Percentiles rank a stretch among this genome's conserved stretches.
phyloP scores from a whole-genome alignment of 2,329 filamentous ascomycete genomes.

The Colletotrichum sp. region DNA sequence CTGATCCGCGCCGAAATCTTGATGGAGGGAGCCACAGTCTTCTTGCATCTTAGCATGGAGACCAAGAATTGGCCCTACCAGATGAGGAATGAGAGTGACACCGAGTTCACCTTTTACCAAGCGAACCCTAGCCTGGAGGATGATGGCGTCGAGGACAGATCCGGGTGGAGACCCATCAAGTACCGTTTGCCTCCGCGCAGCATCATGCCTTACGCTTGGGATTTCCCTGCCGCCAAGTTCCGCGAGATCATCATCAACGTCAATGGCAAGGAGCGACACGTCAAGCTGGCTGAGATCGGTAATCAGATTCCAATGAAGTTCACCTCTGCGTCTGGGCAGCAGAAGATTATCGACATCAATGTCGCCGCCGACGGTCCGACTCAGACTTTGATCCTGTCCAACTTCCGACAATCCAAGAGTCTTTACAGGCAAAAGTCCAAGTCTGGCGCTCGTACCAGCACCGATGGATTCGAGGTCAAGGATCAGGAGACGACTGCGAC shows the following conservation, averaged over 20 bases:
- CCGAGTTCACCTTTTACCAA: conserved; percentile 96
- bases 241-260: conserved; percentile 88
- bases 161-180: conserved; percentile 89
- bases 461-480: conserved; percentile 90
- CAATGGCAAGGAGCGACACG: conserved; percentile 82
- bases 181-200: conserved; percentile 92
- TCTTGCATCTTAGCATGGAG: conserved; percentile 88
- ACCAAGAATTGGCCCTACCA: conserved; percentile 98
- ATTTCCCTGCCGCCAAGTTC: conserved; percentile 96
- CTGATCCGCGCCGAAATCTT: conserved; percentile 88
- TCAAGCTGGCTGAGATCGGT: conserved; percentile 95
- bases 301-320: conserved; percentile 96
- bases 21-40: conserved; percentile 92
- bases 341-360: conserved; percentile 95
- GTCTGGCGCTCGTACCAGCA: conserved; percentile 55
- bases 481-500: conserved; percentile 86
- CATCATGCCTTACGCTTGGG: conserved; percentile 99
- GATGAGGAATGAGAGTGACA: conserved; percentile 97
- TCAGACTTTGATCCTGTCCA: conserved; percentile 91
- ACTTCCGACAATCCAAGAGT: conserved; percentile 92
- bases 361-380: conserved; percentile 95
- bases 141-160: conserved; percentile 81
- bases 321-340: conserved; percentile 66
- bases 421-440: conserved; percentile 73
- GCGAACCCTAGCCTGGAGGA: conserved; percentile 92